Evolutionary conservation across 441 rosid species (phyloP), one percentile per base, ranked within the genome.

Genomic region (Gossypium gossypioides): DNA sequence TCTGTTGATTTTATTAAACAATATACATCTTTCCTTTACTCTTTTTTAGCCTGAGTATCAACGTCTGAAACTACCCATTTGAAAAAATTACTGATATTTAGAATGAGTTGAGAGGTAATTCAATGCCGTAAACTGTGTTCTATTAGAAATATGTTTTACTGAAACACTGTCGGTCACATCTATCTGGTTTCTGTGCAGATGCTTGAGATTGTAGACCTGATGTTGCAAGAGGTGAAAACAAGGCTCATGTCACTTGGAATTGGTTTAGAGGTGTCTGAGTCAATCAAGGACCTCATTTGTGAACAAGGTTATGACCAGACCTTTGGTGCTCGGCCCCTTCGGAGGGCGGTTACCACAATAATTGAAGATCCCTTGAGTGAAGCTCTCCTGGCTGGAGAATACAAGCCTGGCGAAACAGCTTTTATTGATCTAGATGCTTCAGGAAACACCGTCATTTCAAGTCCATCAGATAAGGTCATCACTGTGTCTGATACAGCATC

Each of bases 341-440:
- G 99, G 68, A 88, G 97, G 81, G 86, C 93, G 1, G 91, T 95
- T 52, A 87, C 97, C 65, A 84, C 84, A 55, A 72, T 92, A 44
- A 82, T 95, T 0, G 99, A 95, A 80, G 84, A 95, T 81, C 93
- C 89, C 12, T 74, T 95, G 78, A 91, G 97, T 42, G 97, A 95
- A 84, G 93, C 97, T 7, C 74, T 95, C 66, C 91, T 95, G 29
- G 79, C 87, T 1, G 96, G 93, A 74, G 82, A 73, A n/a, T 91
- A 79, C 75, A 86, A 84, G 78, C 93, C 97, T 0, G 97, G 97
- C 12, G 97, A 95, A 79, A 89, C 92, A 0, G 95, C 90, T 54
- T 24, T 83, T 27, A 72, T 95, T 25, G 91, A 88, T 72, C 76
- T 95, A 10, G 99, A 95, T 85, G 86, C 81, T 68, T 80, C 90